Base-by-base conservation (phyloP, 23 red algal species). In the Chondrus crispus region DNA sequence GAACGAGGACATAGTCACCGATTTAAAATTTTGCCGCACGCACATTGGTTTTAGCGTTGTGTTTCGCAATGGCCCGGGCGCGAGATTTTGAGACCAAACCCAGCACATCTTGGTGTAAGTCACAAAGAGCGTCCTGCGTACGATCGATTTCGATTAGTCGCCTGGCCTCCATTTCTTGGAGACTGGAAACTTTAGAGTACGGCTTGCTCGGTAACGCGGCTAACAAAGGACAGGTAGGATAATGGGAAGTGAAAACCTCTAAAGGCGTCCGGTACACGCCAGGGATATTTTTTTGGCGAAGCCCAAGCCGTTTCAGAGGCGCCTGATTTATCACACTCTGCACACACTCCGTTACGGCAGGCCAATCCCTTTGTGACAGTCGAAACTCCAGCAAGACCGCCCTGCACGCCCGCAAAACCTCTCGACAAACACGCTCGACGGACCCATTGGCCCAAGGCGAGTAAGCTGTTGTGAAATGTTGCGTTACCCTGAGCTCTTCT, bases 381-480 rank as follows among this genome's bases (percentile, higher is more conserved):
- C 57, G 45, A 28, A 68, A 68, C 19, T 91, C 73, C 26, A 48
- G 72, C 0, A 81, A 54, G 10, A 76, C 37, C 26, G 71, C 71
- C 10, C 26, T 26, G 0, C 71, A 76, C 26, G 71, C 38, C 32
- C 26, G 46, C n/a, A 54, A 13, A 5, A 91, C 51, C 39, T 91
- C 87, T 1, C 76, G 0, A 40, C 1, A 70, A 13, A 91, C 74
- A 5, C 68, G 46, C 28, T 91, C 87, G 8, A 80, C 73, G 24
- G 86, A 70, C 5, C 69, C 49, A 49, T 90, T 90, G 6, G 43
- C 50, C 86, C 86, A 90, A 5, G 87, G 70, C 7, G 1, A 62
- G 58, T 91, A 82, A 42, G 87, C 87, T 14, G 63, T 33, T 2
- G 87, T 80, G 60, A 91, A 91, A 51, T 91, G 71, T 40, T 91